Evolutionary conservation across 73 alveolate species (phyloP).

Genomic region (Paramecium caudatum): DNA sequence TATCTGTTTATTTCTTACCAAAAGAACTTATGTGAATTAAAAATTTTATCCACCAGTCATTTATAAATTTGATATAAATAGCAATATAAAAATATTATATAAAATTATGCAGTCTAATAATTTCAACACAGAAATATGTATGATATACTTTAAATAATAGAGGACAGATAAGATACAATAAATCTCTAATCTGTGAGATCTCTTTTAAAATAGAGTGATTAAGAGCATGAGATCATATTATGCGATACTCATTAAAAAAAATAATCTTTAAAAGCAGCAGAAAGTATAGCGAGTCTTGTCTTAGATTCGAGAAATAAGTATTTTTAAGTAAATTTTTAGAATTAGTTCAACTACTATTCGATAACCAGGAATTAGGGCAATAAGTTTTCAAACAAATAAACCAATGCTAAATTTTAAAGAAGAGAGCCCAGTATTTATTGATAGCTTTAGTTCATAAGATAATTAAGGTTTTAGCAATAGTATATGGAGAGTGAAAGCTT

Average conservation of each 20-base stretch:
- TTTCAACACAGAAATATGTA: slow-evolving; percentile 1
- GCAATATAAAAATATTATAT: background rate
- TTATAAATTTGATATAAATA: background rate
- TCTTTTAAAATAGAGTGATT: slow-evolving; percentile 17
- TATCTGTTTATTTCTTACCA: no score
- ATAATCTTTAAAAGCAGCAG: background rate
- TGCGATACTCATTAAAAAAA: background rate
- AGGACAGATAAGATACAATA: slow-evolving; percentile 9
- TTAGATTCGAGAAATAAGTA: slow-evolving; percentile 10
- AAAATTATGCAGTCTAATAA: slow-evolving; percentile 6
- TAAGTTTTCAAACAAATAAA: slow-evolving; percentile 39
- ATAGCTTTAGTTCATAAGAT: background rate
- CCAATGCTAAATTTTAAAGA: slow-evolving; percentile 30
- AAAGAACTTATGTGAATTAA: no score
- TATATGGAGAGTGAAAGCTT: slow-evolving; percentile 33
- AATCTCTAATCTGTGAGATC: slow-evolving; percentile 9
- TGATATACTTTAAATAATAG: background rate
- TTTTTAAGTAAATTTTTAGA: background rate
- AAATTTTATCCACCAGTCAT: background rate
- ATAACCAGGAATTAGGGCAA: background rate
- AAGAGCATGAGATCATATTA: slow-evolving; percentile 6
- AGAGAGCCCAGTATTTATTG: background rate
- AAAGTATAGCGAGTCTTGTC: background rate
- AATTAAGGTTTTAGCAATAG: slow-evolving; percentile 1
- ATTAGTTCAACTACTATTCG: background rate